Evolutionary conservation across 169 alveolate genomes (phyloP), one percentile per base, ranked within the genome.

Genomic region (Cryptosporidium baileyi): DNA sequence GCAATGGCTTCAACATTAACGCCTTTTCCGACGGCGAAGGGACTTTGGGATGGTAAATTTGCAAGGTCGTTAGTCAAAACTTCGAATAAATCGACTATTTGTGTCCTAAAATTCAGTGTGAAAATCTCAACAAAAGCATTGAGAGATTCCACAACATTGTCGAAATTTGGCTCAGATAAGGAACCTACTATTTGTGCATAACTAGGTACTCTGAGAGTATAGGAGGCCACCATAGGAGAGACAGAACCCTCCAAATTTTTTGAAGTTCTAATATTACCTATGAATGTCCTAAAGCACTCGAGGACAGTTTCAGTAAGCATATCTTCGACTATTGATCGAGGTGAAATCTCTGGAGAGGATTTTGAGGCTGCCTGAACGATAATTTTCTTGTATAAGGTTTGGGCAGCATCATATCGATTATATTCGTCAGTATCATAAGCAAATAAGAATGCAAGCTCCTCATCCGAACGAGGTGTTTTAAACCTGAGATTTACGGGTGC

Each of bases 401-500:
- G 82, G 65, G 91, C 88, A 11, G 85, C 82, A 28, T 90, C 90
- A 43, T 80, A 90, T 44, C 95, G 67, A 67, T 92, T 93, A 65
- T 92, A 90, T 13, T 92, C 93, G 82, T 96, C 97, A 1, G 96
- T 89, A 91, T 96, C 98, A 52, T 91, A 91, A 19, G 93, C 93
- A 88, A 95, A 82, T 41, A 96, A 88, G 60, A 93, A 88, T 26
- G 95, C 91, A 15, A 93, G 91, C 60, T 95, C 97, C 32, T 90
- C 94, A 34, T 89, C 96, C 1, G 93, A 88, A 15, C 65, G 85
- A 82, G 93, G 94, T 36, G 89, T 90, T 51, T 81, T 92, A 59
- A 34, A 62, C 65, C 90, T 91, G 59, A 95, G 91, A 63, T 91
- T 90, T 22, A 94, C 96, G 3, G 98, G 98, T 5, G 98, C 98